Conservation (phyloP, 2,329 filamentous ascomycete genomes). For the Alternaria angustiovoidea region DNA sequence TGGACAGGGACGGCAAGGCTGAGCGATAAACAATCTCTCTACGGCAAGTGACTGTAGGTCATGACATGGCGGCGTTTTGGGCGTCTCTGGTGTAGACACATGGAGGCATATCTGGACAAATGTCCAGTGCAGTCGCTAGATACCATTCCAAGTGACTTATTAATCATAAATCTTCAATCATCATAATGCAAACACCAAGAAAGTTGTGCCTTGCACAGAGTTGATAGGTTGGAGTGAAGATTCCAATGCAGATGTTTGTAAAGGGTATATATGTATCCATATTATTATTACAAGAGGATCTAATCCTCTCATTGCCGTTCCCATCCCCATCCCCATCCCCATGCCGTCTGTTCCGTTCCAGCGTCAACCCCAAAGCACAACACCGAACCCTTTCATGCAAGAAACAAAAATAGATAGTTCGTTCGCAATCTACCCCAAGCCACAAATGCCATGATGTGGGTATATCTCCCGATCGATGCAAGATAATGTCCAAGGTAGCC, state of each 20-base stretch:
- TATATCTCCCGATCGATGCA: constrained; percentile 9
- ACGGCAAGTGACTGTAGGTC: not conserved
- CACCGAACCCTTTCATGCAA: constrained; percentile 1
- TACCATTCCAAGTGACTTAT: constrained; percentile 6
- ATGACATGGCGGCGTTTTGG: constrained; percentile 15
- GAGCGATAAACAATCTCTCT: constrained; percentile 22
- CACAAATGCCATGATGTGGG: constrained; percentile 1
- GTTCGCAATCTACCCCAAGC: not conserved
- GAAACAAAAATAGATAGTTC: not conserved
- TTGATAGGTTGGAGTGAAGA: not conserved
- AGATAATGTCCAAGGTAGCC: not conserved
- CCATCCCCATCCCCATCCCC: not conserved
- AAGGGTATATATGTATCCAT: not conserved
- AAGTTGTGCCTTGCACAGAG: not conserved
- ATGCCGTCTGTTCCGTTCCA: not conserved
- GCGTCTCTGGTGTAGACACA: constrained; percentile 12
- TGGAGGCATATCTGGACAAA: constrained; percentile 4
- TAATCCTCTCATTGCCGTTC: constrained; percentile 1
- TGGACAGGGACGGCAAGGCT: constrained; percentile 61
- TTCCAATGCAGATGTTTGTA: not conserved
- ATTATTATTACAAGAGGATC: constrained; percentile 10
- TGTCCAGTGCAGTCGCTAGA: constrained; percentile 5
- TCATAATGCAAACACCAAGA: not conserved
- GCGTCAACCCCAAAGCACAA: not conserved
- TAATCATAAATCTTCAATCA: constrained; percentile 4